phyloP scores from a whole-genome alignment of 2,329 filamentous ascomycete species.

The Fusarium avenaceum region DNA sequence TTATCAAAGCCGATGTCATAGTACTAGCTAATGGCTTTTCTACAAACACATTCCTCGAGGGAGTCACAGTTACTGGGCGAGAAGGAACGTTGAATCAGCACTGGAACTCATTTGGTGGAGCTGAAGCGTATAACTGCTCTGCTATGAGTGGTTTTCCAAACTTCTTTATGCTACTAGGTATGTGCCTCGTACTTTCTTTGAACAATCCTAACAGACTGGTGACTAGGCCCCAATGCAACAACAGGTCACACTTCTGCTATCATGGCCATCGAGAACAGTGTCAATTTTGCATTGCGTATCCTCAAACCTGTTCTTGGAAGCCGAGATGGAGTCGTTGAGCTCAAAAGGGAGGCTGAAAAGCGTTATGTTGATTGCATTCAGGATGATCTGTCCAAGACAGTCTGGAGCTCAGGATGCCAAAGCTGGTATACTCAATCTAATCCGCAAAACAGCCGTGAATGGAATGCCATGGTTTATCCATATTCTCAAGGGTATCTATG shows the following conservation, averaged over 20 bases:
- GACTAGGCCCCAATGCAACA: background rate
- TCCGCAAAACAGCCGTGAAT: background rate
- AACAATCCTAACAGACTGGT: background rate
- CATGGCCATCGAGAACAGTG: slow-evolving; percentile 8
- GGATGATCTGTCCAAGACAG: background rate
- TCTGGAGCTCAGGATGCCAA: slow-evolving; percentile 2
- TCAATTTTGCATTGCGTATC: background rate
- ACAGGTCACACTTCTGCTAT: slow-evolving; percentile 9
- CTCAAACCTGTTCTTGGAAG: background rate
- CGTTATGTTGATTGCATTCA: slow-evolving; percentile 1
- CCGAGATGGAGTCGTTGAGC: background rate
- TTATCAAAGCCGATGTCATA: background rate
- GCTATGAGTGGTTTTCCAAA: background rate
- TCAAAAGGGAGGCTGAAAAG: background rate
- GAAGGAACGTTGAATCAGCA: background rate
- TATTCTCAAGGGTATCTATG: background rate
- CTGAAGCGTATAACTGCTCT: background rate
- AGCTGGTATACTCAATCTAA: slow-evolving; percentile 1
- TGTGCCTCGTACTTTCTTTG: background rate
- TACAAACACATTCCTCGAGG: background rate
- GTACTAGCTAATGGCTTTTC: background rate
- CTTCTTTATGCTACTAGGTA: slow-evolving; percentile 6
- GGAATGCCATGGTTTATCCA: slow-evolving; percentile 4
- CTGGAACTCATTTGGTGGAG: slow-evolving; percentile 5
- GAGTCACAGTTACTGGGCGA: background rate